phyloP scores from a whole-genome alignment of 148 eudicot species.

The Diospyros kaki region DNA sequence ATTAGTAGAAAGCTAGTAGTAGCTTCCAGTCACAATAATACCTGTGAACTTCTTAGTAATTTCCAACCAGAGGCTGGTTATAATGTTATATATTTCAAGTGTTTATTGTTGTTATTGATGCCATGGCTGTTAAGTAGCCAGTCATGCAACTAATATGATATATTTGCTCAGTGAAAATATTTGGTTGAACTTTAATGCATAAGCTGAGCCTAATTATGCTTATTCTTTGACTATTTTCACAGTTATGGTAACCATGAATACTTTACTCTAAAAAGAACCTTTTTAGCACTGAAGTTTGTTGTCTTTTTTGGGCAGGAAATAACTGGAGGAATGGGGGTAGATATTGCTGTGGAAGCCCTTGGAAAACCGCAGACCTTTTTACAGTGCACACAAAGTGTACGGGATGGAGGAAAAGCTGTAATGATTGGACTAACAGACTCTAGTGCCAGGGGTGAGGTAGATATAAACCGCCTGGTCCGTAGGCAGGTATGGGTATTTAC shows the following conservation, averaged over 20 bases:
- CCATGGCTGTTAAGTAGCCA: neutral
- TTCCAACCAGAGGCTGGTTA: neutral
- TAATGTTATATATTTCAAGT: neutral
- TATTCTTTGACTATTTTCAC: neutral
- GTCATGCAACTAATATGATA: slow-evolving; percentile 1
- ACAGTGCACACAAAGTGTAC: slow-evolving; percentile 91
- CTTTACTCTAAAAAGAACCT: neutral
- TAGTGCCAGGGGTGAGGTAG: slow-evolving; percentile 84
- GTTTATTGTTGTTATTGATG: neutral
- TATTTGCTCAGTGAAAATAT: neutral
- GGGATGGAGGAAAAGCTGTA: slow-evolving; percentile 99
- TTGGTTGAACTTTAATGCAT: neutral
- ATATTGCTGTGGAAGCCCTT: slow-evolving; percentile 88
- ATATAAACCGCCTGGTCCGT: slow-evolving; percentile 97
- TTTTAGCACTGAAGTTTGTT: neutral
- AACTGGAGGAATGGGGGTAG: slow-evolving; percentile 94
- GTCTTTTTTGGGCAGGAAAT: slow-evolving; percentile 53
- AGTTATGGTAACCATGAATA: neutral
- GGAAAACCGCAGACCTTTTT: slow-evolving; percentile 77
- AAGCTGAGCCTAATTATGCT: neutral
- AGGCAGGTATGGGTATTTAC: slow-evolving; percentile 56
- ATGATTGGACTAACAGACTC: slow-evolving; percentile 91
- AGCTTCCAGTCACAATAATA: too few species aligned
- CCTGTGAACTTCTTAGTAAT: too few species aligned
- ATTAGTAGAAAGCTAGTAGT: neutral